Base-by-base conservation (phyloP, 768 basidiomycete species). In the Imleria badia region DNA sequence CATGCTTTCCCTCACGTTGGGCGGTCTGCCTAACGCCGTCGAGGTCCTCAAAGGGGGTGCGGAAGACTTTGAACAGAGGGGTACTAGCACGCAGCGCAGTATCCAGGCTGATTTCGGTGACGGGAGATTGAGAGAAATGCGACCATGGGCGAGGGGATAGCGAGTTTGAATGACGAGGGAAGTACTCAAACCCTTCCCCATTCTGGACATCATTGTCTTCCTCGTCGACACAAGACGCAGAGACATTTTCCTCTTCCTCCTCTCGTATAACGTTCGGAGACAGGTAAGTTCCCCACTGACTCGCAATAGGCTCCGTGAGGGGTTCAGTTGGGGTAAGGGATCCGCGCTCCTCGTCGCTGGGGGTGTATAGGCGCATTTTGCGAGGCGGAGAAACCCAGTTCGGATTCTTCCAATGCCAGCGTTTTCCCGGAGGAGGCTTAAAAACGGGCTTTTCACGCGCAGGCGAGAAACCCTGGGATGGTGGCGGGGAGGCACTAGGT, bases 391-490 rank as follows among this genome's bases (percentile, higher is more conserved):
- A 73, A 29, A 66, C 54, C 70, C 70, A 71, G 33, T 71, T 71
- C 4, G 70, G 70, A 49, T 71, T 71, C 44, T 50, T 70, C 70
- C 70, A 71, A 43, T 73, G 70, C 70, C 70, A 71, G 17, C 61
- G 60, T 11, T 62, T 29, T 41, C 71, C 71, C 1, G 65, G 65
- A 33, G 70, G 70, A 36, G 68, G 58, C 30, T 60, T 64, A 22
- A 71, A 71, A 19, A 53, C 51, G 1, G 52, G 63, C 26, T 45
- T 58, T 45, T 63, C 59, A 11, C 44, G 51, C 30, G 14, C 65
- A 30, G 66, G 60, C 15, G 55, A 57, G 40, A 66, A 64, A 29
- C 48, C 44, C 0, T 55, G 40, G 17, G 48, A 55, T 34, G 62
- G 53, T 6, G 52, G 52, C 2, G 59, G 62, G 33, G 60, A 56